A percentile compares a stretch with the other conserved stretches of the same genome.
These are phyloP conservation scores for Candida corydali DNA, from an alignment of 805 yeast genomes.

Conservation along the genomic window DNA sequence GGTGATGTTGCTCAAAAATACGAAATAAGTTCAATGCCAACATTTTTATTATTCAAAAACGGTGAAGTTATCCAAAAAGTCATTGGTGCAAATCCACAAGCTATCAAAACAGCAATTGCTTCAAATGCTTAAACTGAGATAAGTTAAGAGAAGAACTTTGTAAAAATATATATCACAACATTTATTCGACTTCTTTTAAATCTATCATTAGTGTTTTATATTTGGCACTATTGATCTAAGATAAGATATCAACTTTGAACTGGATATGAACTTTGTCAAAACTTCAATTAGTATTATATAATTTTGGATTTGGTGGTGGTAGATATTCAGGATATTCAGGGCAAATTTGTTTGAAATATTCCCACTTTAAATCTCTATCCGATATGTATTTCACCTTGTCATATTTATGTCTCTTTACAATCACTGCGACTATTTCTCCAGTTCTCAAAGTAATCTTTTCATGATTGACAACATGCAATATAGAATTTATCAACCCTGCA, in stretches of 20 bases:
- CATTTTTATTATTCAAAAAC: slow-evolving; percentile 69
- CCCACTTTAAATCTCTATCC: not conserved
- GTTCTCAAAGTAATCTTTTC: slow-evolving; percentile 51
- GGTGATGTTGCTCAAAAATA: slow-evolving; percentile 68
- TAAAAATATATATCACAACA: too few species aligned
- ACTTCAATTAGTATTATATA: not conserved
- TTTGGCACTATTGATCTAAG: too few species aligned
- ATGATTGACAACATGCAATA: slow-evolving; percentile 48
- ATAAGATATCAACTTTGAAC: too few species aligned
- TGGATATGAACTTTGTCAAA: too few species aligned
- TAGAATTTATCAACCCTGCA: slow-evolving; percentile 54
- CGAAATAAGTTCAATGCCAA: slow-evolving; percentile 57
- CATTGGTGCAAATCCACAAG: slow-evolving; percentile 87
- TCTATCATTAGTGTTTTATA: too few species aligned
- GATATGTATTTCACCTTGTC: slow-evolving; percentile 1
- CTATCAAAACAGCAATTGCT: slow-evolving; percentile 65
- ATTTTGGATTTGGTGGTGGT: not conserved
- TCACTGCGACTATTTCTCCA: slow-evolving; percentile 54
- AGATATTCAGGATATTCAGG: slow-evolving; percentile 1
- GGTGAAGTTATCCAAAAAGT: slow-evolving; percentile 78
- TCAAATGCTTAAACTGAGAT: slow-evolving; percentile 42
- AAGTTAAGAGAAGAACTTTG: too few species aligned
- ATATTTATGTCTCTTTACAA: slow-evolving; percentile 35
- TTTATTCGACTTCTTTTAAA: too few species aligned
- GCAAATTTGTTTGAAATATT: slow-evolving; percentile 1